Evolutionary conservation across 1,139 yeast genomes (phyloP), one percentile per base, ranked within the genome.

Genomic region (Suhomyces ambrosiae): DNA sequence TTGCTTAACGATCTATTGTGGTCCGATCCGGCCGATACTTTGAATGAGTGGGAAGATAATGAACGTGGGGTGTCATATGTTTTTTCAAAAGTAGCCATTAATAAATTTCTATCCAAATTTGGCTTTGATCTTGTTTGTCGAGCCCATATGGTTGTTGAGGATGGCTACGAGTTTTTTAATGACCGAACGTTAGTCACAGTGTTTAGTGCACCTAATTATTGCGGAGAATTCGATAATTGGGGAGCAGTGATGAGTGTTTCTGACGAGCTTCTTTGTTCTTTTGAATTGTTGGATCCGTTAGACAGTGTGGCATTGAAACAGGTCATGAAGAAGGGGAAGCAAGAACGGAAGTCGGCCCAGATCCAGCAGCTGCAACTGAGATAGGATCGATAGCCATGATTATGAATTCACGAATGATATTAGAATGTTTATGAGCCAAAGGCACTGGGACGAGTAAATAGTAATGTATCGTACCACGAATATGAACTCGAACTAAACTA

Each of bases 221-320:
- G 98, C 65, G 97, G 98, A 26, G 98, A 92, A 61, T 92, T 92
- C 55, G 97, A 92, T 60, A 92, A 92, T 58, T 92, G 97, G 97
- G 98, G 97, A 15, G 97, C 97, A 0, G 97, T 92, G 2, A 92
- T 92, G 98, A 82, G 95, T 52, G 97, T 92, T 12, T 81, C 87
- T 48, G 97, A 92, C 50, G 97, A 89, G 52, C 70, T 92, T 47
- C 68, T 92, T 44, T 92, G 97, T 61, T 83, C 92, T 42, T 92
- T 92, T 63, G 97, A 92, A 61, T 74, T 92, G 46, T 70, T 92
- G 44, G 96, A 92, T 63, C 98, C 98, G 7, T 72, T 92, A 54
- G 98, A 92, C 62, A 82, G 95, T 37, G 82, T 86, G 24, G 97
- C 97, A 2, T 76, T 92, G 62, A 89, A 90, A 60, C 96, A 86